phyloP scores from a whole-genome alignment of 1,284 basidiomycete genomes.

The Rhodotorula sp. region DNA sequence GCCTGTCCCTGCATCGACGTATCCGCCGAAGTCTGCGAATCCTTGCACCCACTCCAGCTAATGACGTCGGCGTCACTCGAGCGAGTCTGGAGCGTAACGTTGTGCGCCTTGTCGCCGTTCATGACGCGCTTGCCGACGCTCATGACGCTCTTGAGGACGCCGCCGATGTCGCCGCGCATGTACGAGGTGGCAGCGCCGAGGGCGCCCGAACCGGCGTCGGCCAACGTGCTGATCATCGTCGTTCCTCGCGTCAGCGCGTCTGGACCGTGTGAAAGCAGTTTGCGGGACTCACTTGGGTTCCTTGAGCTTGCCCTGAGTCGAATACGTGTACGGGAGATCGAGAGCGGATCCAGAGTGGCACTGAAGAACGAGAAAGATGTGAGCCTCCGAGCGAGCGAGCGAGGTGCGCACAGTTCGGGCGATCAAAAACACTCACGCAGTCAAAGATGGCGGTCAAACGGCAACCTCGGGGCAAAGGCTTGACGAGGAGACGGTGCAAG shows the following conservation, averaged over 20 bases:
- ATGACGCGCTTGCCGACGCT: slow-evolving; percentile 49
- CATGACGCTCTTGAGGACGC: slow-evolving; percentile 46
- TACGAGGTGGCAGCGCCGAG: slow-evolving; percentile 50
- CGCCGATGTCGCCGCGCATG: slow-evolving; percentile 51
- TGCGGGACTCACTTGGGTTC: slow-evolving; percentile 47
- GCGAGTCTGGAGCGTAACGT: slow-evolving; percentile 43
- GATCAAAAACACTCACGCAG: slow-evolving; percentile 41
- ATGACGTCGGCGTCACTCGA: slow-evolving; percentile 49
- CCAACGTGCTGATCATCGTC: slow-evolving; percentile 26
- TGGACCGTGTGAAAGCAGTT: no score
- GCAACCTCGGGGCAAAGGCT: slow-evolving; percentile 69
- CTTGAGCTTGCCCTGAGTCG: slow-evolving; percentile 57
- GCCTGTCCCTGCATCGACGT: slow-evolving; percentile 50
- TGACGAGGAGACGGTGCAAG: slow-evolving; percentile 43
- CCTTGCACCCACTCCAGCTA: slow-evolving; percentile 45
- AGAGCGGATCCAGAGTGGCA: slow-evolving; percentile 54
- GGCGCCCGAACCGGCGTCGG: slow-evolving; percentile 44
- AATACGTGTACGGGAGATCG: slow-evolving; percentile 53
- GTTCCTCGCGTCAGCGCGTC: not conserved
- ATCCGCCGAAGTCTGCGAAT: slow-evolving; percentile 47
- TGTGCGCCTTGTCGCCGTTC: slow-evolving; percentile 48
- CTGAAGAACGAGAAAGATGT: slow-evolving; percentile 8
- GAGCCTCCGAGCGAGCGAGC: not conserved
- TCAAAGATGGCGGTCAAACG: slow-evolving; percentile 86
- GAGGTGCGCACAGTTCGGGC: not conserved